phyloP scores from a whole-genome alignment of 2,329 filamentous ascomycete genomes.

The Dryadomyces quercivorus region DNA sequence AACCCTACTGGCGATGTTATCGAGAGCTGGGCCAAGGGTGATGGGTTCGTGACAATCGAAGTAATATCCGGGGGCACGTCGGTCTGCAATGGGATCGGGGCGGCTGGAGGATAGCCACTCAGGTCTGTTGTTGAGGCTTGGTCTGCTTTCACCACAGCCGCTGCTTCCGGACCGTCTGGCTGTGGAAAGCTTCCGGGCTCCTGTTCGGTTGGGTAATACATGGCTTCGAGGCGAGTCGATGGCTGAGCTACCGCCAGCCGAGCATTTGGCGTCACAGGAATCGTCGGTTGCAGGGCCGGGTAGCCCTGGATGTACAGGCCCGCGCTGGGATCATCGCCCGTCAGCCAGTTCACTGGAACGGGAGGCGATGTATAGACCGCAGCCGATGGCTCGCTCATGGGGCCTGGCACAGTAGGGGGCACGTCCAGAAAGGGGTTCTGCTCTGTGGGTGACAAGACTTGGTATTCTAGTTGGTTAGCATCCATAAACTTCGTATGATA shows the following conservation, averaged over 20 bases:
- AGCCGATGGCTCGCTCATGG: slow-evolving; percentile 6
- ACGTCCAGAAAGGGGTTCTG: background rate
- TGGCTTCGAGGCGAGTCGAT: slow-evolving; percentile 21
- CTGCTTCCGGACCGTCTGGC: background rate
- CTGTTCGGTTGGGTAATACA: slow-evolving; percentile 24
- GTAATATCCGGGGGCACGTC: background rate
- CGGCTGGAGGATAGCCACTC: background rate
- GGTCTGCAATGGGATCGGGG: background rate
- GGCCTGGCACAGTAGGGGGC: background rate
- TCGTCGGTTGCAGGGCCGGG: slow-evolving; percentile 23
- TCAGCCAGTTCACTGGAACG: slow-evolving; percentile 17
- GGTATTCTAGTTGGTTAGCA: background rate
- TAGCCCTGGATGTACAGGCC: slow-evolving; percentile 22
- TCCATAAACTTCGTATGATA: background rate
- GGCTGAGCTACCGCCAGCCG: slow-evolving; percentile 12
- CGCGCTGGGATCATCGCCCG: slow-evolving; percentile 17
- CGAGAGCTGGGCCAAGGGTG: background rate
- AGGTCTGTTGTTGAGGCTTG: background rate
- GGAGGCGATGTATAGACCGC: slow-evolving; percentile 16
- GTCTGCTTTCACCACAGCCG: background rate
- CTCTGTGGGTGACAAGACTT: background rate
- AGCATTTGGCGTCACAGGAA: slow-evolving; percentile 8
- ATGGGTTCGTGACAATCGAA: background rate
- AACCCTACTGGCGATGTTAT: background rate
- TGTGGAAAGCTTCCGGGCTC: background rate